Conservation (phyloP, 805 yeast genomes). For the Ogataea philodendri region DNA sequence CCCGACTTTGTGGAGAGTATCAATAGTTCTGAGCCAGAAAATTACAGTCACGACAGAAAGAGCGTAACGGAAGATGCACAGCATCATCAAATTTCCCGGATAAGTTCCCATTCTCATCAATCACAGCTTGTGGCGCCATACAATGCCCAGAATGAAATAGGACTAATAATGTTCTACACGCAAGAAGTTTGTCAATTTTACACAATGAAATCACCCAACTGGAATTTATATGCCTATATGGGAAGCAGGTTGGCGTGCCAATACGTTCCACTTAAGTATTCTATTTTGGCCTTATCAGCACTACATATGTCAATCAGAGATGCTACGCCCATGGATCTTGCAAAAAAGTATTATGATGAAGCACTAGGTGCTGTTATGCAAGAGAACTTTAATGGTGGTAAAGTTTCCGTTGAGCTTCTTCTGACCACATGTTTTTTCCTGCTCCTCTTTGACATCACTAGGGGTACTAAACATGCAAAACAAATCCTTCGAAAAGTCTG, state of each 20-base stretch:
- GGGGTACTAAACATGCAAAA: slow-evolving; percentile 2
- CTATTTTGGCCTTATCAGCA: slow-evolving; percentile 1
- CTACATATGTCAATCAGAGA: slow-evolving; percentile 2
- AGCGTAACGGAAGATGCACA: background rate
- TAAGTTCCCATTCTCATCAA: background rate
- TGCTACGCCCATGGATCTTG: background rate
- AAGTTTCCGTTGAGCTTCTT: background rate
- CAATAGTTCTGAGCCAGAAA: slow-evolving; percentile 2
- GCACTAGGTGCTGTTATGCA: slow-evolving; percentile 1
- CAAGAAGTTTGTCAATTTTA: background rate
- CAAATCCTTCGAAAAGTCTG: slow-evolving; percentile 1
- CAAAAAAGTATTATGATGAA: slow-evolving; percentile 1
- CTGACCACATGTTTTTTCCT: slow-evolving; percentile 2
- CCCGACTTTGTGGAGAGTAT: slow-evolving; percentile 1
- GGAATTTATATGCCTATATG: slow-evolving; percentile 2
- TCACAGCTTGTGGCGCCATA: slow-evolving; percentile 1
- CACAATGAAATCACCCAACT: slow-evolving; percentile 1
- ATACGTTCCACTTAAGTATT: background rate
- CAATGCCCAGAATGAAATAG: slow-evolving; percentile 1
- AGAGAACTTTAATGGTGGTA: slow-evolving; percentile 1
- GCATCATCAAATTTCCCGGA: background rate
- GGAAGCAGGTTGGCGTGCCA: slow-evolving; percentile 1
- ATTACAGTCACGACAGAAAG: background rate
- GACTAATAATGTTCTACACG: slow-evolving; percentile 1
- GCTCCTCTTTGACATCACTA: slow-evolving; percentile 1